Base-by-base conservation (phyloP, 2,329 filamentous ascomycete species). In the Penicillium polonicum region DNA sequence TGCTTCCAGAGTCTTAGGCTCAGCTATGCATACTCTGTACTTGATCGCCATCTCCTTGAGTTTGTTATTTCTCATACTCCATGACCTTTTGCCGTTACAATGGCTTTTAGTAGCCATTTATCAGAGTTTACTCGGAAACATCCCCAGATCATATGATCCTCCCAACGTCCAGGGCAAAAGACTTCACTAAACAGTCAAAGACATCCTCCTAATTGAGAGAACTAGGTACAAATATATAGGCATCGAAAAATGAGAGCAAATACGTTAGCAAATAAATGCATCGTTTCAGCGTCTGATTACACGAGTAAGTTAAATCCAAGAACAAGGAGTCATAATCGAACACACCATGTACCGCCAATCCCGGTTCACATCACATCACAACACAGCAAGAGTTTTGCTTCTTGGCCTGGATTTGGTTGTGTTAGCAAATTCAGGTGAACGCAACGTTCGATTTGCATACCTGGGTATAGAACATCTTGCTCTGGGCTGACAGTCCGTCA, bases 401-500 rank as follows among this genome's bases (percentile, higher is more conserved):
- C 82, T 91, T 91, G 71, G 88, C 88, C 82, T 88, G 78, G 52
- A 19, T 52, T 42, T 29, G 29, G 59, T 52, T 17, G 29, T 54
- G 29, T 19, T 33, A 53, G 52, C 31, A 33, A 4, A 29, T n/a
- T 17, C 23, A 25, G 31, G 3, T 45, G 23, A 4, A 15, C 7
- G 13, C 33, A 43, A 25, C 25, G 7, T 27, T 48, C 2, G 15
- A 36, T 33, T 35, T 13, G 21, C 66, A 43, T 62, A 88, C 88
- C 76, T 84, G 82, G 42, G 83, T 91, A 76, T 97, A 97, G 76
- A 99, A 99, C 89, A 95, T 93, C 84, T 96, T 97, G 80, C 91
- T 96, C 82, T 94, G 90, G 49, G 86, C 85, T 77, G 91, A 96
- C 70, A 99, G 78, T 13, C 88, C 91, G 68, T 96, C 91, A 70